Base-by-base conservation (phyloP, 768 basidiomycete species). In the Lactarius psammicola region DNA sequence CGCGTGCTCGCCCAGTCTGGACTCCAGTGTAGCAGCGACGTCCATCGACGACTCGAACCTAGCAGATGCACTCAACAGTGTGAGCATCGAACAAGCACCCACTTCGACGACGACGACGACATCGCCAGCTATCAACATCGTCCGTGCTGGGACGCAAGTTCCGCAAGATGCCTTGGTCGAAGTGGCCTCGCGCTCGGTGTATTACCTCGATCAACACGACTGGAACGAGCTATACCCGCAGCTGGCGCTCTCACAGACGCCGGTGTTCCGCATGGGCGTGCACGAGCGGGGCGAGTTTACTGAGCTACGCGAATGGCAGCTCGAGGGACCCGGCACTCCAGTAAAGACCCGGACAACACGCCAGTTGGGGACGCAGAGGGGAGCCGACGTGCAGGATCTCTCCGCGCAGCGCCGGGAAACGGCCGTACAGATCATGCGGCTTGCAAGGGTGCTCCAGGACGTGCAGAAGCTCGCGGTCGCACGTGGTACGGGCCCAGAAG, bases 151-250 rank as follows among this genome's bases (percentile, higher is more conserved):
- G 36, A 63, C 42, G 1, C 59, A 57, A 20, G 65, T 69, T 6
- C 62, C 67, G 1, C 71, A 71, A 49, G 60, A 61, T 8, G 18
- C 60, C 42, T 56, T 69, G 61, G 67, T 78, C 62, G 79, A 79
- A 57, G 66, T 80, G 44, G 72, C 73, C 46, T 80, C 80, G 49
- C 64, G 72, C 23, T 68, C 73, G 30, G 17, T 33, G 36, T 56
- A 56, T 17, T 66, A 42, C 59, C 53, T 74, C n/a, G 70, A 74
- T 1, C 36, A 53, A 4, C 77, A 78, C 64, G 78, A 87, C 70
- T 90, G 87, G 87, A 76, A 71, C 33, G 86, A 88, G 15, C 76
- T 78, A 1, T 89, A 85, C 72, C 83, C 85, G 0, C 89, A 90
- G 71, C 75, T 90, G 15, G 87, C 82, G 72, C 80, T 92, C 62